These are phyloP conservation scores for Apophysomyces elegans DNA, from an alignment of 371 early-diverging fungal genomes.

Conservation along the genomic window DNA sequence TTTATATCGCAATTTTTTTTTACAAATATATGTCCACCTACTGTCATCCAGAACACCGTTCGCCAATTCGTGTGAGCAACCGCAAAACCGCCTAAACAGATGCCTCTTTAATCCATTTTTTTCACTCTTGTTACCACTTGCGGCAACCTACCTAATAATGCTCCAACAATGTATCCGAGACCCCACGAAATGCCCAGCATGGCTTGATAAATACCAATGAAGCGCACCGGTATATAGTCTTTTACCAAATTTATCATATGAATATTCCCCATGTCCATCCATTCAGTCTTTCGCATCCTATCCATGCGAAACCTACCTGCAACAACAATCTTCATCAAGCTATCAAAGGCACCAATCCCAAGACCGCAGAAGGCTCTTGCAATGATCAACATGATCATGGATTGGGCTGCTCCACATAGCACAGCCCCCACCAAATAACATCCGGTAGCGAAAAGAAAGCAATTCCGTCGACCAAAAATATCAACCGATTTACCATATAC, in stretches of 20 bases:
- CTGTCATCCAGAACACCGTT: slow-evolving; percentile 47
- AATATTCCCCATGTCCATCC: too few relatives aligned
- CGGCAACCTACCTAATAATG: slow-evolving; percentile 46
- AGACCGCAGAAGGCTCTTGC: slow-evolving; percentile 72
- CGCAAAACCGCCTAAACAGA: slow-evolving; percentile 35
- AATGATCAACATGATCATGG: slow-evolving; percentile 68
- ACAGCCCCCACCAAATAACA: slow-evolving; percentile 68
- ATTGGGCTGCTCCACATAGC: slow-evolving; percentile 69
- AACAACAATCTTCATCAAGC: slow-evolving; percentile 71
- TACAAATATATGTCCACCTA: slow-evolving; percentile 20
- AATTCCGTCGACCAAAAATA: slow-evolving; percentile 69
- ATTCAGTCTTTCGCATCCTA: background rate
- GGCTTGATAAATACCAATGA: slow-evolving; percentile 61
- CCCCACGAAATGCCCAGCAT: slow-evolving; percentile 59
- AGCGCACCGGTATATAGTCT: slow-evolving; percentile 59
- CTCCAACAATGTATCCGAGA: slow-evolving; percentile 61
- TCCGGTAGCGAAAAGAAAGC: slow-evolving; percentile 62
- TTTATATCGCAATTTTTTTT: background rate
- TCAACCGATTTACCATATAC: slow-evolving; percentile 67
- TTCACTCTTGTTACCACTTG: background rate
- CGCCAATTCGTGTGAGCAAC: slow-evolving; percentile 38
- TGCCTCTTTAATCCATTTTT: background rate
- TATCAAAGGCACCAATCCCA: slow-evolving; percentile 73
- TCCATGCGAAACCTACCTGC: slow-evolving; percentile 54
- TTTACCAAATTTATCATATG: background rate